These are phyloP conservation scores for Kernera saxatilis DNA, from an alignment of 345 rosid species.

Conservation along the genomic window DNA sequence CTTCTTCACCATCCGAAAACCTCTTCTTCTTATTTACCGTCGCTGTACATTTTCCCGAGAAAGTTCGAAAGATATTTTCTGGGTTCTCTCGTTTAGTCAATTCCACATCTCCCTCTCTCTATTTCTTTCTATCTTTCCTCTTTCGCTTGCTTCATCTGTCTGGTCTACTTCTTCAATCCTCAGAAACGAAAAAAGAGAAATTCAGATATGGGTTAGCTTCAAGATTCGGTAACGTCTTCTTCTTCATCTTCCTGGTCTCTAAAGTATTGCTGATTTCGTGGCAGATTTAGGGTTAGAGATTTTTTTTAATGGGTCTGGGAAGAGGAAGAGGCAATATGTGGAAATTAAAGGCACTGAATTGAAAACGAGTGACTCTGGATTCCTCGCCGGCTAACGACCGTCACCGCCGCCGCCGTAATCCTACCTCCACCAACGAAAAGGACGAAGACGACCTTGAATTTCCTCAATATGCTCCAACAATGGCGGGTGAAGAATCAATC, in stretches of 20 bases:
- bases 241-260: neutral
- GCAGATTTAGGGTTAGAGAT: neutral
- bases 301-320: no score
- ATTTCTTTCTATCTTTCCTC: neutral
- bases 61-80: neutral
- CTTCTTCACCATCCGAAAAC: neutral
- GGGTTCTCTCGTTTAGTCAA: conserved; percentile 10
- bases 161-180: neutral
- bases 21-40: neutral
- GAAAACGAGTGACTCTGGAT: conserved; percentile 18
- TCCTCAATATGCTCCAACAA: conserved; percentile 30
- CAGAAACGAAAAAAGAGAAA: neutral
- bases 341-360: neutral
- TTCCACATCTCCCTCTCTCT: neutral
- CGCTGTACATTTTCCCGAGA: neutral
- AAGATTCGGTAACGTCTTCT: neutral
- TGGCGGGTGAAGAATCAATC: conserved; percentile 30
- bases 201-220: conserved; percentile 10
- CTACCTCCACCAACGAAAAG: neutral
- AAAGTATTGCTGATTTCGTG: neutral
- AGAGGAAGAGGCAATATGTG: neutral
- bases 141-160: neutral
- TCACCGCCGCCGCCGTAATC: conserved; percentile 17
- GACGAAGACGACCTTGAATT: conserved; percentile 35
- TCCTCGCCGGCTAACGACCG: conserved; percentile 9